Conservation (phyloP, 345 rosid genomes). For the Conringia planisiliqua region DNA sequence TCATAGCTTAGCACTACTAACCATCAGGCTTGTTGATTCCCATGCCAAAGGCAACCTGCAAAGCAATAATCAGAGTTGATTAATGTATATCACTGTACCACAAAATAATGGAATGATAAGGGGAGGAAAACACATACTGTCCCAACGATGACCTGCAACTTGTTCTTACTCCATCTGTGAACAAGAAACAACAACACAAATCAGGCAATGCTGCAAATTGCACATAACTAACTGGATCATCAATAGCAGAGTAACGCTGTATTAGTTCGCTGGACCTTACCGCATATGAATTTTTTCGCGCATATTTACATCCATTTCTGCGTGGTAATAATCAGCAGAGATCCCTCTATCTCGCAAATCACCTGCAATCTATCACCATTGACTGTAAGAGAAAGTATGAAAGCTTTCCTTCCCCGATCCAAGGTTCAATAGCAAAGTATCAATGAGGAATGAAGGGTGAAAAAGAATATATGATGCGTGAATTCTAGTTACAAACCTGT, state of each 20-base stretch:
- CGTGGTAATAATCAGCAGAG: slow-evolving; percentile 83
- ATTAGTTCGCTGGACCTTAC: slow-evolving; percentile 30
- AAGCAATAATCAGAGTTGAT: slow-evolving; percentile 18
- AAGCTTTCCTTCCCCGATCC: background rate
- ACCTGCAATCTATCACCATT: slow-evolving; percentile 68
- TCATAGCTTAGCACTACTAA: slow-evolving; percentile 33
- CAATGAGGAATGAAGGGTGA: background rate
- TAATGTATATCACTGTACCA: background rate
- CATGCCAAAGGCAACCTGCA: slow-evolving; percentile 98
- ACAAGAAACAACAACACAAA: slow-evolving; percentile 10
- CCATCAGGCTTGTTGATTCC: slow-evolving; percentile 99
- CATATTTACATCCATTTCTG: slow-evolving; percentile 83
- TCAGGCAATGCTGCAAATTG: slow-evolving; percentile 3
- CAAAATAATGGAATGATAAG: background rate
- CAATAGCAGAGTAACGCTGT: slow-evolving; percentile 3
- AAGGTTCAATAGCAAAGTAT: background rate
- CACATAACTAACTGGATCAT: slow-evolving; percentile 1
- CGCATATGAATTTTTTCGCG: slow-evolving; percentile 86
- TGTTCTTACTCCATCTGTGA: slow-evolving; percentile 89
- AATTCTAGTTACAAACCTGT: slow-evolving; percentile 53
- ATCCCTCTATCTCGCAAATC: slow-evolving; percentile 72
- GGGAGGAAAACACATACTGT: slow-evolving; percentile 55
- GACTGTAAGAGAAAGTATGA: slow-evolving; percentile 8
- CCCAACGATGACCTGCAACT: slow-evolving; percentile 95
- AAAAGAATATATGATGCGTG: background rate